Percentiles rank a stretch among this genome's conserved stretches.
phyloP scores from a whole-genome alignment of 73 alveolate species.

The Uronychia binucleata region DNA sequence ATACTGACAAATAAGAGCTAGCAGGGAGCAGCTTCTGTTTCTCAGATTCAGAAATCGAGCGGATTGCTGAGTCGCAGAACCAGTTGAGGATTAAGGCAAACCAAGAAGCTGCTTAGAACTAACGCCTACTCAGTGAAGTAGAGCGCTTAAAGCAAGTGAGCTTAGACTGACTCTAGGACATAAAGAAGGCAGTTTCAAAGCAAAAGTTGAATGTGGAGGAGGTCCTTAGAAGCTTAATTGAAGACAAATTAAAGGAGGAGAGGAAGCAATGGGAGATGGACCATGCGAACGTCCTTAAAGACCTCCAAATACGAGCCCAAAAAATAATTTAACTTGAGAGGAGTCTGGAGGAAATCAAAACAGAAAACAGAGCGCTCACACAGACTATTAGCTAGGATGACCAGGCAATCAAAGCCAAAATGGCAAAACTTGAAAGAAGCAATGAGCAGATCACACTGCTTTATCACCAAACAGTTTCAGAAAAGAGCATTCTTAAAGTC shows the following conservation, averaged over 20 bases:
- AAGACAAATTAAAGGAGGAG: slow-evolving; percentile 7
- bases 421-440: slow-evolving; percentile 76
- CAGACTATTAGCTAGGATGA: slow-evolving; percentile 45
- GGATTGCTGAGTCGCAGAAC: slow-evolving; percentile 7
- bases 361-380: not conserved
- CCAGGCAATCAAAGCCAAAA: slow-evolving; percentile 68
- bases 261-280: not conserved
- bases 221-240: slow-evolving; percentile 1
- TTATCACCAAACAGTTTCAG: slow-evolving; percentile 88
- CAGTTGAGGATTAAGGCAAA: not conserved
- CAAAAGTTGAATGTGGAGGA: slow-evolving; percentile 13
- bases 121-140: not conserved
- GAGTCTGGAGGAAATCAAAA: slow-evolving; percentile 2
- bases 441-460: slow-evolving; percentile 84
- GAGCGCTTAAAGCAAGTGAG: not conserved
- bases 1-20: slow-evolving; percentile 1
- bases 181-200: slow-evolving; percentile 8
- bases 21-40: slow-evolving; percentile 7
- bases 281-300: not conserved
- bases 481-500: slow-evolving; percentile 79
- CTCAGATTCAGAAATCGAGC: slow-evolving; percentile 29
- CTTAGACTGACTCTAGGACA: too few species aligned
- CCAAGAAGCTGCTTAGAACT: not conserved
- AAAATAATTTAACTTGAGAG: slow-evolving; percentile 7
- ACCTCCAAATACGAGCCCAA: slow-evolving; percentile 8